A percentile compares a stretch with the other conserved stretches of the same genome.
These are phyloP conservation scores for Penicillium diatomitis DNA, from an alignment of 495 filamentous ascomycete species.

Conservation along the genomic window DNA sequence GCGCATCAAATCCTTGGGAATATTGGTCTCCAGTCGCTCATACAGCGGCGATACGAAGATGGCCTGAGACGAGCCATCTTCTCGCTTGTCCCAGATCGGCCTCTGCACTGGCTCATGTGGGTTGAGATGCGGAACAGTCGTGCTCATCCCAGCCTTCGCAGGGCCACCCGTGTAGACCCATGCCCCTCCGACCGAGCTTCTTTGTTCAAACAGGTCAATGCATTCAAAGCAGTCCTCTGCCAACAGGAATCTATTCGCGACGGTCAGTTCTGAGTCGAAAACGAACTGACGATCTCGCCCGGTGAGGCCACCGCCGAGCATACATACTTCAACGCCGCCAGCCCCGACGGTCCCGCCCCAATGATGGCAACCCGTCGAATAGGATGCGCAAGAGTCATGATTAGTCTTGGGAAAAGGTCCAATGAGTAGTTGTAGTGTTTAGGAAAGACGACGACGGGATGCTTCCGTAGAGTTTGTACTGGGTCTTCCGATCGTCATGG, in stretches of 20 bases:
- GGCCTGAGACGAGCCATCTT: slow-evolving; percentile 18
- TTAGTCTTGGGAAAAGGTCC: slow-evolving; percentile 7
- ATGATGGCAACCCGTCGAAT: slow-evolving; percentile 35
- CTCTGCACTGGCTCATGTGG: slow-evolving; percentile 31
- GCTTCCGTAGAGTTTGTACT: too few species aligned
- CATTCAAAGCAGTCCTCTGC: slow-evolving; percentile 61
- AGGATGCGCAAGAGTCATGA: slow-evolving; percentile 17
- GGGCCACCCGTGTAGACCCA: slow-evolving; percentile 57
- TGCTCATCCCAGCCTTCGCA: slow-evolving; percentile 17
- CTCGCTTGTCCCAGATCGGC: slow-evolving; percentile 31
- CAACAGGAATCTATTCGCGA: slow-evolving; percentile 50
- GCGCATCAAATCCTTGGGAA: slow-evolving; percentile 72
- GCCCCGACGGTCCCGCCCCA: slow-evolving; percentile 38
- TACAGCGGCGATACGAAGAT: slow-evolving; percentile 68
- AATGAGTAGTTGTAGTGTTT: background rate
- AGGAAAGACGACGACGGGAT: too few species aligned
- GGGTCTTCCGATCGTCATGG: too few species aligned
- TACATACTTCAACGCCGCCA: slow-evolving; percentile 33
- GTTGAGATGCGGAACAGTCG: slow-evolving; percentile 33
- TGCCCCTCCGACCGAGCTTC: slow-evolving; percentile 61
- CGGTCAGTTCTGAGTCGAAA: slow-evolving; percentile 1
- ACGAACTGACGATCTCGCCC: background rate
- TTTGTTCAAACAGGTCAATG: slow-evolving; percentile 78
- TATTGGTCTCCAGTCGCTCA: slow-evolving; percentile 73
- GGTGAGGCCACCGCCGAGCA: background rate